A percentile compares a stretch with the other conserved stretches of the same genome.
phyloP scores from a whole-genome alignment of 225 moss, liverwort and hornwort genomes.

The Lunularia cruciata region DNA sequence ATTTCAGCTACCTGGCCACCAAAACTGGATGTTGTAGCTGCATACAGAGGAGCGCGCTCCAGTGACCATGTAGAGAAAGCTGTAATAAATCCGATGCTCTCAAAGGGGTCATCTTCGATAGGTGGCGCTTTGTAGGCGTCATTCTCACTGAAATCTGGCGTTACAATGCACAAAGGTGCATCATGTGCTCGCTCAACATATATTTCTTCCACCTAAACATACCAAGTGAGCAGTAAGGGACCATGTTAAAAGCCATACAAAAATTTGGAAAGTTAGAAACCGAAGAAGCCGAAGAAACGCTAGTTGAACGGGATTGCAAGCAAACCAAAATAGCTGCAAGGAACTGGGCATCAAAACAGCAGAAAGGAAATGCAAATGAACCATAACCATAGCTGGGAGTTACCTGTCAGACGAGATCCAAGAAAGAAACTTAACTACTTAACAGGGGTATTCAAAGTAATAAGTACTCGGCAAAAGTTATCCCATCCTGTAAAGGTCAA shows the following conservation, averaged over 20 bases:
- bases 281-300: neutral
- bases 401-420: neutral
- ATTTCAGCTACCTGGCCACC: constrained; percentile 60
- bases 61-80: constrained; percentile 66
- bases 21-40: constrained; percentile 44
- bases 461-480: too few relatives aligned
- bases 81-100: constrained; percentile 63
- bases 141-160: constrained; percentile 60
- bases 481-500: too few relatives aligned
- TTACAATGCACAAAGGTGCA: constrained; percentile 61
- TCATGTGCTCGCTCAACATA: constrained; percentile 59
- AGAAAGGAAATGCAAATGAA: neutral
- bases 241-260: neutral
- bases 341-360: neutral
- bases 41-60: constrained; percentile 51
- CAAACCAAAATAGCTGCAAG: neutral
- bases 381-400: too few relatives aligned
- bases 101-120: constrained; percentile 60
- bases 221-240: neutral
- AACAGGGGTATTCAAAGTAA: too few relatives aligned
- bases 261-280: neutral
- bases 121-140: constrained; percentile 50
- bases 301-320: too few relatives aligned
- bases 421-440: too few relatives aligned
- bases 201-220: constrained; percentile 46